Percentiles rank a stretch among this genome's conserved stretches.
Evolutionary conservation across 2,329 filamentous ascomycete genomes (phyloP).

Genomic region (Aspergillus fructus): DNA sequence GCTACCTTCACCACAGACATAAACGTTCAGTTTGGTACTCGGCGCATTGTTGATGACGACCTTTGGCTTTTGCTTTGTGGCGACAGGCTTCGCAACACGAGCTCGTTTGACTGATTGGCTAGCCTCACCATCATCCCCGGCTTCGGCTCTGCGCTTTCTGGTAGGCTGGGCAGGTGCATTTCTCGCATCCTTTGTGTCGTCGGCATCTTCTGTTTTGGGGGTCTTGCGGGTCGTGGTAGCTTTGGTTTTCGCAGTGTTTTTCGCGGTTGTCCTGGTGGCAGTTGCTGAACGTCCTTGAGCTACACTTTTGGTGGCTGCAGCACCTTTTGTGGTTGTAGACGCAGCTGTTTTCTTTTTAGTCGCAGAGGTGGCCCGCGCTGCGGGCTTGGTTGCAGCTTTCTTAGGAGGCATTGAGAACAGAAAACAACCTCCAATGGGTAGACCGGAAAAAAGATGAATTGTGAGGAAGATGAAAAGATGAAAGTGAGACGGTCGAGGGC

Average conservation of each 20-base stretch:
- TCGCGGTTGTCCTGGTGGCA: constrained; percentile 21
- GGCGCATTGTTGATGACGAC: constrained; percentile 64
- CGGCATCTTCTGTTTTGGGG: constrained; percentile 23
- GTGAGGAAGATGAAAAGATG: background rate
- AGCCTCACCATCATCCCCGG: constrained; percentile 26
- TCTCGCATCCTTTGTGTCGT: constrained; percentile 19
- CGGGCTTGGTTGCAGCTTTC: constrained; percentile 24
- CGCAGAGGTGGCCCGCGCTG: constrained; percentile 15
- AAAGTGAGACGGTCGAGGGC: background rate
- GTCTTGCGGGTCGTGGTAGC: constrained; percentile 23
- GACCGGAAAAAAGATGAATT: background rate
- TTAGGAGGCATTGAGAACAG: constrained; percentile 29
- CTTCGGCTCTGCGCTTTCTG: constrained; percentile 38
- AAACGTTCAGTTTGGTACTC: constrained; percentile 61
- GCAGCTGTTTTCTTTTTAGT: constrained; percentile 19
- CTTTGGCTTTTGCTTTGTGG: constrained; percentile 33
- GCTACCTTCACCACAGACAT: constrained; percentile 76
- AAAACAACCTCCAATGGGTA: background rate
- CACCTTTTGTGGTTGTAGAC: constrained; percentile 14
- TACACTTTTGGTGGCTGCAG: constrained; percentile 24
- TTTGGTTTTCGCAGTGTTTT: constrained; percentile 13
- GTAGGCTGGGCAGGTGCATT: constrained; percentile 18
- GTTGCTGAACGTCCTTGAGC: constrained; percentile 12
- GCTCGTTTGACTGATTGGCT: constrained; percentile 31
- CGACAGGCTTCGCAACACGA: constrained; percentile 27